phyloP scores from a whole-genome alignment of 75 land plant species.

The Chamaecyparis obtusa region DNA sequence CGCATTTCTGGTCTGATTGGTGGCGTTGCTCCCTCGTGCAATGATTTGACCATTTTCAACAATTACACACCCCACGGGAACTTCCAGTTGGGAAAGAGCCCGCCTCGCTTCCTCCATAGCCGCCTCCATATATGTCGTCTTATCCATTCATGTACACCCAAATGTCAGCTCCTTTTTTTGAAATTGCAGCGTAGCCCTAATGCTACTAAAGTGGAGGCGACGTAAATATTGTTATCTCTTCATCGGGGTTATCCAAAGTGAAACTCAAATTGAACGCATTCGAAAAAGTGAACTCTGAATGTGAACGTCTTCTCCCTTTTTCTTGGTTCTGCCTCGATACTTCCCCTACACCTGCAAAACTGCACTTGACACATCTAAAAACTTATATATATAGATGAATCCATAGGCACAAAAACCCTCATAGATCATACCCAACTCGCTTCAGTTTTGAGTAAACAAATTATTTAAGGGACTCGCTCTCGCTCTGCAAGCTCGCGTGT shows the following conservation, averaged over 20 bases:
- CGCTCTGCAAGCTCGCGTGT: no score
- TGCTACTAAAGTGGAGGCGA: no score
- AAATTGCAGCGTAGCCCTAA: no score
- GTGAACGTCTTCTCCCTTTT: background rate
- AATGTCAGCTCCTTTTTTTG: no score
- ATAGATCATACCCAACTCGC: no score
- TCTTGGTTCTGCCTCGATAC: no score
- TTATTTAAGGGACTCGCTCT: no score
- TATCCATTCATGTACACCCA: background rate
- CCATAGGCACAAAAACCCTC: no score
- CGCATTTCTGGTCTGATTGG: constrained; percentile 81
- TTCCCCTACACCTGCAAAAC: background rate
- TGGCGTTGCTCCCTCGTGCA: constrained; percentile 71
- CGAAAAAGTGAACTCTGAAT: background rate
- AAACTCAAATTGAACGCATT: background rate
- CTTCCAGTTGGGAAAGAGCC: constrained; percentile 60
- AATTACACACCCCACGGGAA: constrained; percentile 83
- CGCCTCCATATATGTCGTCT: background rate
- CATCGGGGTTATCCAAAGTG: background rate
- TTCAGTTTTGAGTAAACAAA: no score
- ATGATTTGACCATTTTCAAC: constrained; percentile 68
- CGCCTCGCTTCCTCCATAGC: constrained; percentile 39
- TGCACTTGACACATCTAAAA: no score
- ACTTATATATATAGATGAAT: no score
- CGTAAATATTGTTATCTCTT: background rate